Evolutionary conservation across 2,329 filamentous ascomycete species (phyloP), one percentile per base, ranked within the genome.

Genomic region (Akanthomyces lecanii): DNA sequence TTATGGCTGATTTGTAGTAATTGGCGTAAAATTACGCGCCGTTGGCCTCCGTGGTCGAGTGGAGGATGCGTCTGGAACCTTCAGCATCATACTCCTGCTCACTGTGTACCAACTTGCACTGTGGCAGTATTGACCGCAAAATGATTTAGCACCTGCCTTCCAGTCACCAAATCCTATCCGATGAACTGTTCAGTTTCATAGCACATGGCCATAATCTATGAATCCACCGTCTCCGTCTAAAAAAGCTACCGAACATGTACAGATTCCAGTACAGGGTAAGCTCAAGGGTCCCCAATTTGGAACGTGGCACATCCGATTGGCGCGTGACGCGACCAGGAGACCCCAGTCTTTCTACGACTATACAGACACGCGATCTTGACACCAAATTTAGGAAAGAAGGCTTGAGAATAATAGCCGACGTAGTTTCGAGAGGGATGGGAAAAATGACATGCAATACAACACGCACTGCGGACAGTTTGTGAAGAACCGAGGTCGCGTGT

Each of bases 341-440:
- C 47, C 55, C 55, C 55, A 57, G 42, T 57, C 18, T 57, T 57
- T 57, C 30, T 36, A 21, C 23, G 23, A 57, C 23, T 33, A 38
- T 28, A 48, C 18, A 57, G 55, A 57, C 55, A 57, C 18, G 42
- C 47, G n/a, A 57, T 47, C 28, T n/a, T 4, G 18, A 38, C 38
- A n/a, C 23, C 38, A 14, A 44, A 30, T 28, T 7, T 5, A 33
- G n/a, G 28, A 42, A 44, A 25, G 14, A n/a, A 16, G 12, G n/a
- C 10, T 14, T 23, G 5, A n/a, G n/a, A 6, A 53, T 21, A 36
- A 6, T 12, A n/a, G 30, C 53, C 21, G 18, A 14, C 10, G 3
- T 36, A n/a, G 7, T 5, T 44, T 10, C 8, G 12, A 5, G 21
- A 5, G 18, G 36, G 28, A 59, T n/a, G 14, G 28, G 10, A 51